Conservation (phyloP, 148 eudicot genomes). For the Mesembryanthemum crystallinum region DNA sequence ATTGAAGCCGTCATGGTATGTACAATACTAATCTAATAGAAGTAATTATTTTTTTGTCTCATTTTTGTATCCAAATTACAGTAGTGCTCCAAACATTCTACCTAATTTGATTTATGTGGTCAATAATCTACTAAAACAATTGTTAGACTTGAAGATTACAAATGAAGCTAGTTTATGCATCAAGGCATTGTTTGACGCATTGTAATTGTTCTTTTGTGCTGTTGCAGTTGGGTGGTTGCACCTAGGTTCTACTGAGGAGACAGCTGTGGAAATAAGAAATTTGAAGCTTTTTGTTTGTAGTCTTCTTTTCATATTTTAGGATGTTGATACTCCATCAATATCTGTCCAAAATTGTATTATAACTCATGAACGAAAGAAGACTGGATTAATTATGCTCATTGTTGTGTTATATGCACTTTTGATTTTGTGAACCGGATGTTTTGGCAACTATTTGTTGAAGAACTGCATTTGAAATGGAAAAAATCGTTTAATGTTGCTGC, state of each 20-base stretch:
- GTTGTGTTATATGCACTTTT: background rate
- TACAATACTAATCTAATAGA: background rate
- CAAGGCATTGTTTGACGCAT: background rate
- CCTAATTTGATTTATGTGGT: background rate
- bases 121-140: background rate
- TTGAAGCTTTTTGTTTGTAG: background rate
- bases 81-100: too few relatives aligned
- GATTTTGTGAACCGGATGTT: conserved; percentile 2
- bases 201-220: conserved; percentile 2
- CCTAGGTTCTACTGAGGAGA: conserved; percentile 21
- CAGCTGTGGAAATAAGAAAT: background rate
- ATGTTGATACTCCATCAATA: background rate
- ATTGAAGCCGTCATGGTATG: conserved; percentile 68
- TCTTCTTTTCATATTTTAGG: background rate
- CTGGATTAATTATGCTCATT: background rate
- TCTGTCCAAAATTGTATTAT: background rate
- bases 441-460: background rate
- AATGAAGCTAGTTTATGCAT: background rate
- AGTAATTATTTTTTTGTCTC: background rate
- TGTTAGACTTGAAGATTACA: background rate
- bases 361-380: background rate
- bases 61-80: background rate
- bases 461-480: background rate
- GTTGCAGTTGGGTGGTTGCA: conserved; percentile 56
- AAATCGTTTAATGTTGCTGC: too few relatives aligned